phyloP scores from a whole-genome alignment of 169 alveolate genomes.

The Plasmodium yoelii region DNA sequence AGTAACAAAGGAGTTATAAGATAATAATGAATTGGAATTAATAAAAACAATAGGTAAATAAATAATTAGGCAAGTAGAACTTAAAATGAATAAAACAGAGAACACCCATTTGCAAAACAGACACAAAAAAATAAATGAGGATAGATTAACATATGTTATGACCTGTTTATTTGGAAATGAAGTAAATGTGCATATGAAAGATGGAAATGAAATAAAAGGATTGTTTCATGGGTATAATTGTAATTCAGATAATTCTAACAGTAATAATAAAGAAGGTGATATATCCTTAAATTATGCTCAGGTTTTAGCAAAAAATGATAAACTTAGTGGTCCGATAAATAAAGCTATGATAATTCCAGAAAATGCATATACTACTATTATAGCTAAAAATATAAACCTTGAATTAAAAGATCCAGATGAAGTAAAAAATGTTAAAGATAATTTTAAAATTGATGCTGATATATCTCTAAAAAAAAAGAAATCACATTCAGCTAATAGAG shows the following conservation, averaged over 20 bases:
- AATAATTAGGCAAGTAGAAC: too few species aligned
- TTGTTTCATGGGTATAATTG: constrained; percentile 68
- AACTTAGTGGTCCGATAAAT: constrained; percentile 65
- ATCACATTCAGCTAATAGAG: constrained; percentile 47
- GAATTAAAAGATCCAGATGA: constrained; percentile 73
- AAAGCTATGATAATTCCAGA: constrained; percentile 71
- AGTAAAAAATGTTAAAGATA: constrained; percentile 16
- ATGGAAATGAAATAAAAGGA: constrained; percentile 66
- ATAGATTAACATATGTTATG: constrained; percentile 56
- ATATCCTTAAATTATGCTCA: constrained; percentile 61
- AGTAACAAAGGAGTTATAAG: too few species aligned
- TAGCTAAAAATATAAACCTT: constrained; percentile 51
- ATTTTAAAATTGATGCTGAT: constrained; percentile 62
- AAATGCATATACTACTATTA: constrained; percentile 33
- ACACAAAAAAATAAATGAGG: constrained; percentile 35
- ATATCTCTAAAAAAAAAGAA: constrained; percentile 56
- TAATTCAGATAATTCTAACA: constrained; percentile 13
- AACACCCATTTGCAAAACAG: constrained; percentile 5
- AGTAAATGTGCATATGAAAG: constrained; percentile 70
- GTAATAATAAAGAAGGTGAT: constrained; percentile 32
- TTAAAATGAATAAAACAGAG: constrained; percentile 49
- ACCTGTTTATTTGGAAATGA: constrained; percentile 54
- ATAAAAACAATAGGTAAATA: too few species aligned
- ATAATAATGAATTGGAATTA: too few species aligned
- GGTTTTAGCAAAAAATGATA: constrained; percentile 35